A percentile compares a stretch with the other conserved stretches of the same genome.
Evolutionary conservation across 345 rosid species (phyloP).

Genomic region (Combretum micranthum): DNA sequence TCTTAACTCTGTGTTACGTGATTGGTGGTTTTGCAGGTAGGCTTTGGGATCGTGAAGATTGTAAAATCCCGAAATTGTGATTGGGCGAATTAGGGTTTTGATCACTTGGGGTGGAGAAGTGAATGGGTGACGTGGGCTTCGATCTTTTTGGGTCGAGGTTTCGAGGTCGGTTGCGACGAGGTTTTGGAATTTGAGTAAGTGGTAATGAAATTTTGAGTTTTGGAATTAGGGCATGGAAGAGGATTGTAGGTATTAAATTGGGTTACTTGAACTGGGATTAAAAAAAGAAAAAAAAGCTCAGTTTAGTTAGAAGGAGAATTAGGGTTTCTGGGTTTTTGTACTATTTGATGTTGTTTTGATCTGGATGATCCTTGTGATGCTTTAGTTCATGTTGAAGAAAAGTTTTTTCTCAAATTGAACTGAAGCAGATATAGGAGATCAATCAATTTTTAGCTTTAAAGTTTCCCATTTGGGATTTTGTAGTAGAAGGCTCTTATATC

Average conservation of each 20-base stretch:
- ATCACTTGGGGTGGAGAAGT: slow-evolving; percentile 7
- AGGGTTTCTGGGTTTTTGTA: slow-evolving; percentile 13
- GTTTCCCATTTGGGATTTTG: too few species aligned
- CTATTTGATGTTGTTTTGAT: slow-evolving; percentile 12
- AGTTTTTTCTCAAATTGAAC: not conserved
- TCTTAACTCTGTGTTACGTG: too few species aligned
- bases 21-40: too few species aligned
- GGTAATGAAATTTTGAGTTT: slow-evolving; percentile 14
- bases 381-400: slow-evolving; percentile 6
- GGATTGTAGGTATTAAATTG: slow-evolving; percentile 26
- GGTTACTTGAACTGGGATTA: slow-evolving; percentile 5
- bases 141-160: slow-evolving; percentile 9
- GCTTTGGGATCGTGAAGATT: too few species aligned
- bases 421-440: too few species aligned
- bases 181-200: slow-evolving; percentile 13
- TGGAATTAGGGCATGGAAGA: slow-evolving; percentile 32
- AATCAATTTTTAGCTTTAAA: too few species aligned
- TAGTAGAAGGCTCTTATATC: too few species aligned
- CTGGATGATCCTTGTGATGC: slow-evolving; percentile 4
- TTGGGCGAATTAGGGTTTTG: slow-evolving; percentile 9
- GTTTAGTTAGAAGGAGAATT: slow-evolving; percentile 9
- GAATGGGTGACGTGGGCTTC: slow-evolving; percentile 8
- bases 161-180: slow-evolving; percentile 8
- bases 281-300: slow-evolving; percentile 7
- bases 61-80: too few species aligned